A percentile compares a stretch with the other conserved stretches of the same genome.
Evolutionary conservation across 805 yeast species (phyloP).

Genomic region (Saccharomycopsis javanensis): DNA sequence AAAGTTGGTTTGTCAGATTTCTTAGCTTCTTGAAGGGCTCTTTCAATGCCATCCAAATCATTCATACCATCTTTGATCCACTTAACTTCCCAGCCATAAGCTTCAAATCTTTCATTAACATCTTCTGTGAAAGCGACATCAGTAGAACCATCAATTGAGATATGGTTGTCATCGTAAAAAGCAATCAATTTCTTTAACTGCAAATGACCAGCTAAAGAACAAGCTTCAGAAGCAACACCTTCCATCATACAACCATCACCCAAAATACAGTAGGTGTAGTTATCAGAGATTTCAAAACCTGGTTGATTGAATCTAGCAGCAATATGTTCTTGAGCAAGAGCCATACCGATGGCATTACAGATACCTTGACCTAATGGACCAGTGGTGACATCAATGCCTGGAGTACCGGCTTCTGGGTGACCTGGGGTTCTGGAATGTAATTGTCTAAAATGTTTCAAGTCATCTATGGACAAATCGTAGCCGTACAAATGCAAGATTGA

Average conservation of each 20-base stretch:
- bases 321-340: conserved; percentile 84
- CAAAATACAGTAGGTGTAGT: conserved; percentile 66
- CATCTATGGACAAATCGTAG: conserved; percentile 70
- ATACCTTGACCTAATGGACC: conserved; percentile 99
- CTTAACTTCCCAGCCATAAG: conserved; percentile 90
- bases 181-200: conserved; percentile 88
- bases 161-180: conserved; percentile 92
- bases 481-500: conserved; percentile 80
- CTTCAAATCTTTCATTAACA: conserved; percentile 70
- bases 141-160: conserved; percentile 93
- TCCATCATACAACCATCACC: conserved; percentile 99
- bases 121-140: conserved; percentile 88
- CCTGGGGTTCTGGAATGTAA: conserved; percentile 90
- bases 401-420: conserved; percentile 88
- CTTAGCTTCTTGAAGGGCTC: conserved; percentile 78
- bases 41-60: conserved; percentile 59
- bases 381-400: conserved; percentile 95
- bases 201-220: conserved; percentile 93
- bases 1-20: conserved; percentile 79
- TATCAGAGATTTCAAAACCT: conserved; percentile 59
- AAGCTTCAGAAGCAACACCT: conserved; percentile 93
- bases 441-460: conserved; percentile 85
- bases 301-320: conserved; percentile 95
- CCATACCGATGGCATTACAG: conserved; percentile 91
- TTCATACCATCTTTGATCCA: conserved; percentile 73